phyloP scores from a whole-genome alignment of 2,329 filamentous ascomycete genomes.

The Fusarium sp. region DNA sequence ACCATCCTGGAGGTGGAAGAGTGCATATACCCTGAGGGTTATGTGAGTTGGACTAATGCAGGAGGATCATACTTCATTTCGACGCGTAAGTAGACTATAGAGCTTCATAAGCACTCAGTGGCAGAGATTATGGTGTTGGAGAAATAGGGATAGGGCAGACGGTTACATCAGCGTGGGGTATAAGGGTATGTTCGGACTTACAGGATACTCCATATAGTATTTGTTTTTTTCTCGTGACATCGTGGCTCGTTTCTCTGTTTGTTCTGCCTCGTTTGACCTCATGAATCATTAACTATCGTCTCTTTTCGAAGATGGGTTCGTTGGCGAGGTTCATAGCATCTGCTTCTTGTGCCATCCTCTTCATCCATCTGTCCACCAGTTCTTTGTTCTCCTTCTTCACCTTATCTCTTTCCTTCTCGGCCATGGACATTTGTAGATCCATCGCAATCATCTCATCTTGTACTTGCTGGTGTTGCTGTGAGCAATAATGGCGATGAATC shows the following conservation, averaged over 20 bases:
- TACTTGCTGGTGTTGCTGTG: conserved; percentile 65
- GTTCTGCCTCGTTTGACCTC: not conserved
- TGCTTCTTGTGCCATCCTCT: conserved; percentile 83
- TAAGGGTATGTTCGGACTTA: conserved; percentile 40
- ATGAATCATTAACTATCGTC: conserved; percentile 31
- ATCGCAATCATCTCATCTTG: conserved; percentile 93
- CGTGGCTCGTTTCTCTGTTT: not conserved
- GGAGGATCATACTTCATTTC: conserved; percentile 90
- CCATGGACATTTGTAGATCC: conserved; percentile 87
- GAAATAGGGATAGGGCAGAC: conserved; percentile 31
- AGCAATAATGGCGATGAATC: not conserved
- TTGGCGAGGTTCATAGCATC: conserved; percentile 82
- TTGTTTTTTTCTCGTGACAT: conserved; percentile 37
- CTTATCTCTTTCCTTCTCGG: conserved; percentile 77
- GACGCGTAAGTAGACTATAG: conserved; percentile 69
- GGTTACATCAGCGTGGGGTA: conserved; percentile 32
- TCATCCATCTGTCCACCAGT: conserved; percentile 91
- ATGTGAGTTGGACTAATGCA: conserved; percentile 92
- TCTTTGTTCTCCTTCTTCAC: conserved; percentile 87
- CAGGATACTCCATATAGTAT: conserved; percentile 47
- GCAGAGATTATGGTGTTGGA: conserved; percentile 21
- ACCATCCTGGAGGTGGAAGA: conserved; percentile 83
- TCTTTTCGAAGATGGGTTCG: conserved; percentile 53
- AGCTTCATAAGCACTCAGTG: conserved; percentile 45
- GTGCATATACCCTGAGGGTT: conserved; percentile 68